Base-by-base conservation (phyloP, 2,329 filamentous ascomycete genomes). In the Fusarium concolor region DNA sequence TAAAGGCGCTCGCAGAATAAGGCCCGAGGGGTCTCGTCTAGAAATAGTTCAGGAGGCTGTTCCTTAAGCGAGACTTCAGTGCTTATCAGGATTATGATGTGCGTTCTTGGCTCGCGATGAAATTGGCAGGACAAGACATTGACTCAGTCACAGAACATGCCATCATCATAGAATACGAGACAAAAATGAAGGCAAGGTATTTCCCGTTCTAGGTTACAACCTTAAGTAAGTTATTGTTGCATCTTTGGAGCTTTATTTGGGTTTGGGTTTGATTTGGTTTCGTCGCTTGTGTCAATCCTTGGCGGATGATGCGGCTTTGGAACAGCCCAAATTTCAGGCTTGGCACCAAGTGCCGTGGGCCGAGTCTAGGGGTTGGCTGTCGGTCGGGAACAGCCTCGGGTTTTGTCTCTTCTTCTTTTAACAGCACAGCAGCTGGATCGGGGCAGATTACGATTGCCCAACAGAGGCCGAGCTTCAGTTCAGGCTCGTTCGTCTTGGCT, bases 271-370 rank as follows among this genome's bases (percentile, higher is more conserved):
- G 28, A 29, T 31, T 33, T 33, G 14, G 5, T 33, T 17, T 17
- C 15, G 17, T 35, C 33, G 33, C 33, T 22, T 35, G 31, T 37
- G 54, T 61, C 46, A 46, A 31, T 22, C 39, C 39, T 54, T 51
- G 57, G 68, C 72, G 72, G 72, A 72, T 72, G 74, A 68, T 74
- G 68, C 73, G 72, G 72, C 71, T 75, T 65, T 63, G 62, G 63
- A 65, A 56, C 63, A 60, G 14, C 31, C 65, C 62, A 61, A 60
- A 61, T 46, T 67, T 59, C 18, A 50, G 56, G 56, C 71, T 73
- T 73, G 71, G 71, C 71, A 71, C 65, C 65, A 75, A 70, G 65
- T 76, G 74, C 75, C 75, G 75, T 76, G 65, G 65, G 67, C 70
- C 75, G 75, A 71, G 59, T 49, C 47, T 50, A 60, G 57, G 60